Percentiles rank a stretch among this genome's conserved stretches.
phyloP scores from a whole-genome alignment of 495 filamentous ascomycete species.

The Aspergillus diversus region DNA sequence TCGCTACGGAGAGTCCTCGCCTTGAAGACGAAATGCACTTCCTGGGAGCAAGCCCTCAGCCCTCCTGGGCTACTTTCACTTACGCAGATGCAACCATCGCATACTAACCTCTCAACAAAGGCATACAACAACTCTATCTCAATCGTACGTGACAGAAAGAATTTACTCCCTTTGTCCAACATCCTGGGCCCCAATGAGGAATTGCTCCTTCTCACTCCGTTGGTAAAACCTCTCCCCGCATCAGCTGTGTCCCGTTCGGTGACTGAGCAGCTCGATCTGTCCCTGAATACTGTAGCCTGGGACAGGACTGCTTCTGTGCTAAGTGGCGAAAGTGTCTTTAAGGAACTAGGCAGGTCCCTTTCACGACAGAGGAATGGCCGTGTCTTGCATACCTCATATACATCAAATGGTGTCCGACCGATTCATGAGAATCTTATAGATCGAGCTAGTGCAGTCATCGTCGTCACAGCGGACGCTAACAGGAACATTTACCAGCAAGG shows the following conservation, averaged over 20 bases:
- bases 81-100: constrained; percentile 76
- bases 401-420: constrained; percentile 83
- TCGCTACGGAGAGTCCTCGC: constrained; percentile 73
- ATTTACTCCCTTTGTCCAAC: constrained; percentile 75
- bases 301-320: constrained; percentile 69
- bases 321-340: constrained; percentile 86
- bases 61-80: constrained; percentile 72
- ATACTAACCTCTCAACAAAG: constrained; percentile 75
- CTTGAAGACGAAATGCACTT: constrained; percentile 77
- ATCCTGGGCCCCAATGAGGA: constrained; percentile 81
- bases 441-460: constrained; percentile 79
- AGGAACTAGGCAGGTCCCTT: constrained; percentile 78
- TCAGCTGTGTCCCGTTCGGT: constrained; percentile 67
- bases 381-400: constrained; percentile 88
- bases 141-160: constrained; percentile 80
- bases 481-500: constrained; percentile 88
- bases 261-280: constrained; percentile 51
- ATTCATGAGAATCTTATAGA: constrained; percentile 90
- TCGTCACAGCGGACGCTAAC: constrained; percentile 88
- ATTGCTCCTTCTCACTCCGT: constrained; percentile 76
- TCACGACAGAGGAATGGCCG: constrained; percentile 80
- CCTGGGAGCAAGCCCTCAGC: constrained; percentile 81
- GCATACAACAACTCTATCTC: constrained; percentile 88
- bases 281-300: constrained; percentile 61
- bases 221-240: constrained; percentile 84